These are phyloP conservation scores for Aureobasidium sp. DNA, from an alignment of 2,329 filamentous ascomycete species.

Conservation along the genomic window DNA sequence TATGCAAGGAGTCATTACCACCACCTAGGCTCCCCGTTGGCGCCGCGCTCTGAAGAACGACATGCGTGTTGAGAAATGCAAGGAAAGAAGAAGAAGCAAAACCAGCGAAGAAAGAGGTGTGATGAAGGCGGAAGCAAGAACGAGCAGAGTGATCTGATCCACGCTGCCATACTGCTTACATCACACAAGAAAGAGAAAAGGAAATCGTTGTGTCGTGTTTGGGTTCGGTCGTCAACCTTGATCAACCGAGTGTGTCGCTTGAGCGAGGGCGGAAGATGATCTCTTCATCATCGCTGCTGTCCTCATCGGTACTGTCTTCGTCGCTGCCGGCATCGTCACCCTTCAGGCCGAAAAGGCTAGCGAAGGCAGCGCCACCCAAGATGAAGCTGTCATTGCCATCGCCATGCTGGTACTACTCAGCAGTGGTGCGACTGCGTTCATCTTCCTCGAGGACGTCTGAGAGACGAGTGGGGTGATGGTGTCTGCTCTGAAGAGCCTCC, in stretches of 20 bases:
- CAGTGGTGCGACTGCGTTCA: conserved; percentile 42
- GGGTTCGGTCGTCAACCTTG: background rate
- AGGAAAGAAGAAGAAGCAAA: background rate
- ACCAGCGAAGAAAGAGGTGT: background rate
- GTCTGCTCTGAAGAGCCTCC: conserved; percentile 63
- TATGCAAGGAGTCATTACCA: conserved; percentile 1
- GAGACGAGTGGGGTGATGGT: conserved; percentile 80
- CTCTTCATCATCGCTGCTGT: background rate
- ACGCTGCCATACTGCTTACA: background rate
- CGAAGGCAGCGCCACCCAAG: background rate
- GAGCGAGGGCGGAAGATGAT: background rate
- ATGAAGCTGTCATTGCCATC: background rate
- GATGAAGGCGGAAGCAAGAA: background rate
- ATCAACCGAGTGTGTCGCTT: background rate
- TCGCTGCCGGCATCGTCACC: background rate
- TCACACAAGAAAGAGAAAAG: background rate
- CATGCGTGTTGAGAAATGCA: background rate
- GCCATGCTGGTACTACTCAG: conserved; percentile 14
- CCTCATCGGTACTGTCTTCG: background rate
- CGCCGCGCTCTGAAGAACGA: background rate
- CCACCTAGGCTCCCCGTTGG: background rate
- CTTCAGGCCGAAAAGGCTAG: background rate
- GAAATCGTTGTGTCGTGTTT: background rate
- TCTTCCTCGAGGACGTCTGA: conserved; percentile 86
- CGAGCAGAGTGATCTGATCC: background rate